A percentile compares a stretch with the other conserved stretches of the same genome.
These are phyloP conservation scores for Ceratobasidium sp. DNA, from an alignment of 1,284 basidiomycete genomes.

Conservation along the genomic window DNA sequence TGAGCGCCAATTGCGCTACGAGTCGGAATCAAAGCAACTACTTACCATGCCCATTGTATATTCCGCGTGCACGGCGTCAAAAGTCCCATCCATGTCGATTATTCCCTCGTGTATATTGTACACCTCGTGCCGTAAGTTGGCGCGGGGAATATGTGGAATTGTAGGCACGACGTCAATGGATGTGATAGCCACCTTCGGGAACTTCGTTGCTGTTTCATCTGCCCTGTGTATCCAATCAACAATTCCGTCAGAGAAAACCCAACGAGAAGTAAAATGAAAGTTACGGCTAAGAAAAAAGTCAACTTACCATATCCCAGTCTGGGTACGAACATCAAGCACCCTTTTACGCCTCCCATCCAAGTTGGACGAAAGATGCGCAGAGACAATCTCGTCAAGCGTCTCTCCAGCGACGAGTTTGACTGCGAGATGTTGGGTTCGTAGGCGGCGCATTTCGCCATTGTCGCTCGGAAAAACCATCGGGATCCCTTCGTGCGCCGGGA, in stretches of 20 bases:
- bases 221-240: constrained; percentile 19
- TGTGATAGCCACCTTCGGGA: constrained; percentile 30
- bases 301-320: constrained; percentile 46
- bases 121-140: constrained; percentile 26
- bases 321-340: constrained; percentile 46
- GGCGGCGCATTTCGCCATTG: constrained; percentile 40
- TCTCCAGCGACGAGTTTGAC: constrained; percentile 43
- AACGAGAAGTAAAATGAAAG: too few species aligned
- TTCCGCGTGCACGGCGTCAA: constrained; percentile 4
- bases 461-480: constrained; percentile 44
- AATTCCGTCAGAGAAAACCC: too few species aligned
- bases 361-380: not conserved
- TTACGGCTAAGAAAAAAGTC: too few species aligned
- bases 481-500: constrained; percentile 40
- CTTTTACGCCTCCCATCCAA: constrained; percentile 25
- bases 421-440: constrained; percentile 43
- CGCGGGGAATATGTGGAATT: too few species aligned
- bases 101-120: constrained; percentile 34
- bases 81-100: constrained; percentile 14
- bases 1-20: not conserved
- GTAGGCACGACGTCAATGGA: constrained; percentile 23
- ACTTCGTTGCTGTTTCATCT: constrained; percentile 29
- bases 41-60: not conserved
- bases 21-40: constrained; percentile 3
- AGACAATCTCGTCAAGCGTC: constrained; percentile 8